Evolutionary conservation across 2,329 filamentous ascomycete species (phyloP), one percentile per base, ranked within the genome.

Genomic region (Fonsecaea nubica): DNA sequence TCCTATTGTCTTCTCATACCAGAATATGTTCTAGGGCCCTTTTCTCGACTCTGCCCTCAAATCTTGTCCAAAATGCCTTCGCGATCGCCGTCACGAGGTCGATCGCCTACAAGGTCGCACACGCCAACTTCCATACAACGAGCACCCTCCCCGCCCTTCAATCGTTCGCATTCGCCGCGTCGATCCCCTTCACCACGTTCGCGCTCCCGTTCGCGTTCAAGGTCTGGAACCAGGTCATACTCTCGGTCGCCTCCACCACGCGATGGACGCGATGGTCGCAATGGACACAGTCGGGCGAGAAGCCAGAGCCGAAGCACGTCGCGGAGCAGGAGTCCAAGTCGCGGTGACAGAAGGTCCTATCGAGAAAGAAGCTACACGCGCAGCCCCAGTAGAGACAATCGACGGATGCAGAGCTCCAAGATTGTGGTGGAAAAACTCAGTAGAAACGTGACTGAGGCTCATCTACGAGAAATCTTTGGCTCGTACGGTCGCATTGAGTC

Each of bases 341-440:
- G 74, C 74, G 78, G 63, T 77, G 76, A 66, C 68, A 75, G 76
- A 58, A 71, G 77, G 45, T 69, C 68, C 40, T 77, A 79, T 66
- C 75, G 80, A 65, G 77, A 77, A 42, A 72, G 76, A 62, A 80
- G 76, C 71, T 77, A 77, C 70, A 75, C 74, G 4, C 72, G 75
- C 61, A 79, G 76, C 62, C 73, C 69, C 32, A 78, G 74, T 62
- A 74, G 75, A 60, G 71, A 72, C 25, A 52, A 60, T n/a, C 45
- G 65, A 53, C 63, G 67, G 50, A 48, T 60, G 25, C 72, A 73
- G 64, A 81, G 79, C 65, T 78, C 79, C 10, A 74, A 97, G 92
- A 93, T 99, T 76, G 92, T 99, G 18, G 91, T 99, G 55, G 95
- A 99, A 79, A 93, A 96, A 69, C 84, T 99, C 75, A 96, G 94